Percentiles rank a stretch among this genome's conserved stretches.
phyloP scores from a whole-genome alignment of 345 rosid species.

The Carallia pectinifolia region DNA sequence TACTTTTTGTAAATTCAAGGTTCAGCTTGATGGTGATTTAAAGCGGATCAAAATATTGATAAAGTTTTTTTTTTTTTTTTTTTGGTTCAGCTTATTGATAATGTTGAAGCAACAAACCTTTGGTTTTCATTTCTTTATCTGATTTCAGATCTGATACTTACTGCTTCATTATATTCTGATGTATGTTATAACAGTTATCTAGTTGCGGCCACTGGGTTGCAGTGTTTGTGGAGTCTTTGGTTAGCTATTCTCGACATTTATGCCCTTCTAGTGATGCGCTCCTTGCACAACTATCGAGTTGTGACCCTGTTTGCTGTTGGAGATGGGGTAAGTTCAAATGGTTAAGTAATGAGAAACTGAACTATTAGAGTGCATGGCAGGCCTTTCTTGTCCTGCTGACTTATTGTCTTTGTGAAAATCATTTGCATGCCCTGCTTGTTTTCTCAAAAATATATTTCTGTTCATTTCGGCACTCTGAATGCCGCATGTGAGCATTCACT shows the following conservation, averaged over 20 bases:
- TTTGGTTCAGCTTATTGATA: not conserved
- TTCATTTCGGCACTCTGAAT: not conserved
- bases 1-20: too few species aligned
- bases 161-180: slow-evolving; percentile 18
- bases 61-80: too few species aligned
- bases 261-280: slow-evolving; percentile 69
- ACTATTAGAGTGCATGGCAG: too few species aligned
- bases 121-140: not conserved
- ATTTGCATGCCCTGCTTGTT: not conserved
- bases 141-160: not conserved
- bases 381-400: too few species aligned
- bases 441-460: not conserved
- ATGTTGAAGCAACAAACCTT: not conserved
- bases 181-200: slow-evolving; percentile 57
- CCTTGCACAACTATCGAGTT: slow-evolving; percentile 52
- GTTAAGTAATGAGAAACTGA: not conserved
- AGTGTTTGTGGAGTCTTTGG: slow-evolving; percentile 66
- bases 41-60: too few species aligned
- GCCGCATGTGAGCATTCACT: not conserved
- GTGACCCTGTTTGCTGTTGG: slow-evolving; percentile 56
- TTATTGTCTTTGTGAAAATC: too few species aligned
- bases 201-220: slow-evolving; percentile 76
- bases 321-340: slow-evolving; percentile 64
- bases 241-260: slow-evolving; percentile 56
- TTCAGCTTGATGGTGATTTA: too few species aligned